These are phyloP conservation scores for Dryadomyces quercus-mongolicae DNA, from an alignment of 2,329 filamentous ascomycete species.

Conservation along the genomic window DNA sequence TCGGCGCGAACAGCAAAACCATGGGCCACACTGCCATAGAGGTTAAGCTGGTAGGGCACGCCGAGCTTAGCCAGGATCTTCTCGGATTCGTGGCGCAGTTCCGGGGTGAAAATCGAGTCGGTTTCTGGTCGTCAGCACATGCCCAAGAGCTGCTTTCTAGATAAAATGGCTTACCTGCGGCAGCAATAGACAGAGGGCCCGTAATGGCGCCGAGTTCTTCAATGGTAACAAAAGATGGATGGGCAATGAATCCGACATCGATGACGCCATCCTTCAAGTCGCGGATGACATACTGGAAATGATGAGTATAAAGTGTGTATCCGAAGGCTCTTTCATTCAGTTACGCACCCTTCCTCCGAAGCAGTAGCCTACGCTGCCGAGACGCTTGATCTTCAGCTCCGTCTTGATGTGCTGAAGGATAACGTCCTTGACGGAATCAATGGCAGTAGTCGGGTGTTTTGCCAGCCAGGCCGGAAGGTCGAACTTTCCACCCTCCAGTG, in stretches of 20 bases:
- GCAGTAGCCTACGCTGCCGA: conserved; percentile 61
- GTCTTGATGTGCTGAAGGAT: conserved; percentile 46
- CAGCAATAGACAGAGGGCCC: conserved; percentile 58
- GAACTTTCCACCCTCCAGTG: conserved; percentile 21
- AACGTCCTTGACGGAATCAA: conserved; percentile 35
- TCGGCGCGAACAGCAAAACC: conserved; percentile 66
- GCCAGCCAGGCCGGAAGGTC: conserved; percentile 30
- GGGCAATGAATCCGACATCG: conserved; percentile 60
- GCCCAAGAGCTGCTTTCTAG: not conserved
- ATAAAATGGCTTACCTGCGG: conserved; percentile 22
- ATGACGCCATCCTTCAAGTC: conserved; percentile 48
- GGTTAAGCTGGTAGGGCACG: conserved; percentile 61
- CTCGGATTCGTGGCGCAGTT: conserved; percentile 54
- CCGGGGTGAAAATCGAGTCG: conserved; percentile 51
- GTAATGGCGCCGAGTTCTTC: conserved; percentile 53
- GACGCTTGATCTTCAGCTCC: conserved; percentile 40
- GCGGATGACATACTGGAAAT: conserved; percentile 50
- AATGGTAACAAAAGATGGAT: conserved; percentile 62
- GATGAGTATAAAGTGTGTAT: too few relatives aligned
- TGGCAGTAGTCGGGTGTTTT: conserved; percentile 34
- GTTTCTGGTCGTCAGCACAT: conserved; percentile 25
- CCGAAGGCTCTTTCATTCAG: too few relatives aligned
- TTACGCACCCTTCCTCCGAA: conserved; percentile 54
- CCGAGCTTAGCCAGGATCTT: conserved; percentile 45
- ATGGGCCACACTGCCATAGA: conserved; percentile 60